These are phyloP conservation scores for Brasilioporus rufonigricans DNA, from an alignment of 768 basidiomycete species.

Conservation along the genomic window DNA sequence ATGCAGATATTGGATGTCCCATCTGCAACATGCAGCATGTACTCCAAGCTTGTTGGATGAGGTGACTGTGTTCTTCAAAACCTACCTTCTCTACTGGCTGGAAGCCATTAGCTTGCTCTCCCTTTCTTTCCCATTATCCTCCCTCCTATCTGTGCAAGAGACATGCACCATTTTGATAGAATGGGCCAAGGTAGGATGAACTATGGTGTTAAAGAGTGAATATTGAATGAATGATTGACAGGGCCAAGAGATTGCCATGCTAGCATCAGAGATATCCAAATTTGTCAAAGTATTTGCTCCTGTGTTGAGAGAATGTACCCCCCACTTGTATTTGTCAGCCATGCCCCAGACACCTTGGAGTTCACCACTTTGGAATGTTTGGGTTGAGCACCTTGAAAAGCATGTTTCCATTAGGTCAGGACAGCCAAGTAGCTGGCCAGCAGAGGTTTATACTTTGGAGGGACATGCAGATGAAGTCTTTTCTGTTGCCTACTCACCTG, in stretches of 20 bases:
- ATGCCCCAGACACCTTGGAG: not conserved
- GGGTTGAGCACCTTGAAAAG: too few species aligned
- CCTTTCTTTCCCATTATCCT: not conserved
- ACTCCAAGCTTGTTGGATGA: not conserved
- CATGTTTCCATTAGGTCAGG: too few species aligned
- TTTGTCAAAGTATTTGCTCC: not conserved
- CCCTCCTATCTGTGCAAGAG: not conserved
- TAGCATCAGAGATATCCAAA: not conserved
- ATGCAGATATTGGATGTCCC: not conserved
- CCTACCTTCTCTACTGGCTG: not conserved
- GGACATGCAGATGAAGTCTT: too few species aligned
- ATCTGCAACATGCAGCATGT: not conserved
- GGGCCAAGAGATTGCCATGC: not conserved
- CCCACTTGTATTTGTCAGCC: not conserved
- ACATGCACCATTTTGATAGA: not conserved
- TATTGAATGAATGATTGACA: not conserved
- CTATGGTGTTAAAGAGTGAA: not conserved
- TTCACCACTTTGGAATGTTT: constrained; percentile 1
- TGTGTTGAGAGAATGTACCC: not conserved
- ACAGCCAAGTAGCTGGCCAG: too few species aligned
- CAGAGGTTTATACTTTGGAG: too few species aligned
- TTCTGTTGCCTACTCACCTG: too few species aligned
- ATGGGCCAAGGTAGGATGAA: not conserved
- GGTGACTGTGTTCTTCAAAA: not conserved
- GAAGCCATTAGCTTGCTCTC: not conserved